phyloP scores from a whole-genome alignment of 208 protist genomes.

The Leishmania braziliensis region DNA sequence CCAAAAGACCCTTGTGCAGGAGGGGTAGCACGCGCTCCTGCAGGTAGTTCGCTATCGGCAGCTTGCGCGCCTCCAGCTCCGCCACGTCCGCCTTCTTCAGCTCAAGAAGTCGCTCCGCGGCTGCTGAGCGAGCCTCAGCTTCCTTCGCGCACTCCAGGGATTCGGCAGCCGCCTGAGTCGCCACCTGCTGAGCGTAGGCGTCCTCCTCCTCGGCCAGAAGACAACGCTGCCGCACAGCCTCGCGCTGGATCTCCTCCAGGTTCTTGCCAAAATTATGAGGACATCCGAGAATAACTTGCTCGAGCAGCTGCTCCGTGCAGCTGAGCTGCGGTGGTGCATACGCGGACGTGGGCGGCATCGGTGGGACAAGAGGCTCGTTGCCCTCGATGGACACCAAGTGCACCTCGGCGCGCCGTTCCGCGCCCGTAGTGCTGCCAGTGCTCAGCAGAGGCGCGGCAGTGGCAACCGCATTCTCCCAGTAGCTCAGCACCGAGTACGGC shows the following conservation, averaged over 20 bases:
- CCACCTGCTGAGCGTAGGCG: conserved; percentile 40
- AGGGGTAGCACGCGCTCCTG: conserved; percentile 92
- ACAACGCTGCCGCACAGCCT: conserved; percentile 60
- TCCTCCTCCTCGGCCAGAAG: conserved; percentile 55
- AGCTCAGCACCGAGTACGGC: conserved; percentile 74
- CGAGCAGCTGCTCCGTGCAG: conserved; percentile 48
- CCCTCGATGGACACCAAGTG: conserved; percentile 54
- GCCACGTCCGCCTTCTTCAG: conserved; percentile 72
- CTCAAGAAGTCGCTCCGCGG: conserved; percentile 23
- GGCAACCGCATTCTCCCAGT: conserved; percentile 78
- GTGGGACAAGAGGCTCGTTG: conserved; percentile 68
- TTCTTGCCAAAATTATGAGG: conserved; percentile 92
- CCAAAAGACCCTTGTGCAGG: conserved; percentile 92
- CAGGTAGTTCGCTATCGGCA: conserved; percentile 88
- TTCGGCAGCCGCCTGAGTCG: conserved; percentile 34
- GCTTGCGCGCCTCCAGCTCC: conserved; percentile 83
- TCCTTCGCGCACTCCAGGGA: conserved; percentile 43
- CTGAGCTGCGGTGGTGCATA: conserved; percentile 44
- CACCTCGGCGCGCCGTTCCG: conserved; percentile 33
- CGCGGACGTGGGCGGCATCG: conserved; percentile 60
- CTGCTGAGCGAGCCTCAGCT: conserved; percentile 18
- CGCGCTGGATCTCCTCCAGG: conserved; percentile 72
- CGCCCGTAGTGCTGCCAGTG: conserved; percentile 29
- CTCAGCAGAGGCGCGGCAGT: conserved; percentile 37
- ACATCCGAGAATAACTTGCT: conserved; percentile 65